phyloP scores from a whole-genome alignment of 1,139 yeast species.

The Protomyces inundatus region DNA sequence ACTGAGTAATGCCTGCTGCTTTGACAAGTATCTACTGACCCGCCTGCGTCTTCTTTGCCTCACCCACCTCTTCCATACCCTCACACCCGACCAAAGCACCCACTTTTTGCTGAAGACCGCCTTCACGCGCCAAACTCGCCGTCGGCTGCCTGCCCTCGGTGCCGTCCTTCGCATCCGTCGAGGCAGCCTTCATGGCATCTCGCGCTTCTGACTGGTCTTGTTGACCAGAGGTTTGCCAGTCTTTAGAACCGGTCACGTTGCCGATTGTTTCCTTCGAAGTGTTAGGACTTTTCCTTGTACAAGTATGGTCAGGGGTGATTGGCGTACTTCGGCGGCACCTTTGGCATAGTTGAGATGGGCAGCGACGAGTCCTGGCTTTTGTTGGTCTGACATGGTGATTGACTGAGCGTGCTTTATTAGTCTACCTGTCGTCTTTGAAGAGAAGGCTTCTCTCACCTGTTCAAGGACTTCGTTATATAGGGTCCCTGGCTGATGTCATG shows the following conservation, averaged over 20 bases:
- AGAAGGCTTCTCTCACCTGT: too few relatives aligned
- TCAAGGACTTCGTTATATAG: too few relatives aligned
- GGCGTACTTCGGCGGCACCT: conserved; percentile 19
- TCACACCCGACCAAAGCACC: conserved; percentile 23
- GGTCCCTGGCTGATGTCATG: too few relatives aligned
- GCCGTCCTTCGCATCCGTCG: conserved; percentile 6
- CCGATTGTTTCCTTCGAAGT: conserved; percentile 20
- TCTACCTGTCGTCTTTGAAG: too few relatives aligned
- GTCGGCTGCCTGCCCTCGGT: conserved; percentile 4
- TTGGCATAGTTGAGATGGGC: conserved; percentile 17
- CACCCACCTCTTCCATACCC: conserved; percentile 24
- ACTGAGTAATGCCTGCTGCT: too few relatives aligned
- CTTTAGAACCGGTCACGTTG: conserved; percentile 21
- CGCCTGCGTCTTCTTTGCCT: conserved; percentile 18
- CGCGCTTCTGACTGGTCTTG: conserved; percentile 9
- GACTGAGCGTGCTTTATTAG: too few relatives aligned
- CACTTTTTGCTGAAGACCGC: conserved; percentile 19
- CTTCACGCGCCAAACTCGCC: conserved; percentile 8
- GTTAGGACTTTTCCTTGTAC: not conserved
- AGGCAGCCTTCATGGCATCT: conserved; percentile 19
- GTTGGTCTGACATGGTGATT: not conserved
- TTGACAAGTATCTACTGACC: not conserved
- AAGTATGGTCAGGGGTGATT: not conserved
- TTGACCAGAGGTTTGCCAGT: conserved; percentile 16
- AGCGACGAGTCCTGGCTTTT: conserved; percentile 21